Percentiles rank a stretch among this genome's conserved stretches.
These are phyloP conservation scores for Fragaria vesca DNA, from an alignment of 306 rosid genomes.

Conservation along the genomic window DNA sequence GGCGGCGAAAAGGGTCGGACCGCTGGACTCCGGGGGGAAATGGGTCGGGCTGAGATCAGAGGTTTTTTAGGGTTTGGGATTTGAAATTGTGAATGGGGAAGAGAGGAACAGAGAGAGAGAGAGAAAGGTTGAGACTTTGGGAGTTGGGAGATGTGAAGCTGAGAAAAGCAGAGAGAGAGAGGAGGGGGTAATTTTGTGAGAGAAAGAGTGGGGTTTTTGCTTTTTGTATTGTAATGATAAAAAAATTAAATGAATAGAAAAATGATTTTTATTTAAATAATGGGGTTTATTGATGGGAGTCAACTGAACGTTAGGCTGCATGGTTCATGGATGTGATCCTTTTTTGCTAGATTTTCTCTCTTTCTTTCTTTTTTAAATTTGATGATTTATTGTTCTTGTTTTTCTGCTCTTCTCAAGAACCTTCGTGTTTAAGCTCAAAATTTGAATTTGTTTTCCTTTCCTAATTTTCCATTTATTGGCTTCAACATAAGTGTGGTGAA, in stretches of 20 bases:
- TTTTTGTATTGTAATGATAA: slow-evolving; percentile 6
- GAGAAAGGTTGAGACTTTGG: not conserved
- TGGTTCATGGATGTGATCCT: slow-evolving; percentile 54
- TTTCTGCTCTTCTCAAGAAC: not conserved
- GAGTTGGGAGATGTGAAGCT: slow-evolving; percentile 23
- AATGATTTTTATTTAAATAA: slow-evolving; percentile 29
- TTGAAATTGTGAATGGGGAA: not conserved
- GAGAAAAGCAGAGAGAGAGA: slow-evolving; percentile 19
- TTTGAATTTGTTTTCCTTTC: not conserved
- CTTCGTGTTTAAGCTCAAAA: not conserved
- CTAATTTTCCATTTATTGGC: not conserved
- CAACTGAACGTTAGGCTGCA: slow-evolving; percentile 63
- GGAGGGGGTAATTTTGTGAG: slow-evolving; percentile 2
- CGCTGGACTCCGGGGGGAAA: slow-evolving; percentile 20
- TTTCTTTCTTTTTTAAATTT: not conserved
- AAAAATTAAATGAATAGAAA: not conserved
- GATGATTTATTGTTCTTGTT: not conserved
- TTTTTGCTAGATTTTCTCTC: slow-evolving; percentile 40
- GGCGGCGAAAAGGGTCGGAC: not conserved
- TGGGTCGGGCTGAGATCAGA: slow-evolving; percentile 28
- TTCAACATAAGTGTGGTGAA: not conserved
- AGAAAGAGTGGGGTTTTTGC: slow-evolving; percentile 28
- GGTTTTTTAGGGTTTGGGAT: slow-evolving; percentile 32
- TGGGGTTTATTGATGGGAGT: slow-evolving; percentile 44
- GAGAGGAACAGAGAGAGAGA: slow-evolving; percentile 9